Evolutionary conservation across 2,329 filamentous ascomycete genomes (phyloP).

Genomic region (Talaromyces rugulosus): DNA sequence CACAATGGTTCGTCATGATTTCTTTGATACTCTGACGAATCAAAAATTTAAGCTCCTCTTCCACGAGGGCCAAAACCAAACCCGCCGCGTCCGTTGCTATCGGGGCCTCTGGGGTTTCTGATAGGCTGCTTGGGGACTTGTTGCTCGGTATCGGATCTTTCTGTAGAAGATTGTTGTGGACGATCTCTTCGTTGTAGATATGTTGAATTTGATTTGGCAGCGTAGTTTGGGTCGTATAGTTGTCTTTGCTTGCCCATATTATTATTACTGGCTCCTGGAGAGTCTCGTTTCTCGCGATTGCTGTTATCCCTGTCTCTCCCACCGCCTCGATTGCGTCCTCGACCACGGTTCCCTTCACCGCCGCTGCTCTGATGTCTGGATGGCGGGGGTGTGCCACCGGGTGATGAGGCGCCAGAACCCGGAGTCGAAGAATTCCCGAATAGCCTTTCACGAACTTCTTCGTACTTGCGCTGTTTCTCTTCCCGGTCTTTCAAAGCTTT

Average conservation of each 20-base stretch:
- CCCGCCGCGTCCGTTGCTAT: constrained; percentile 69
- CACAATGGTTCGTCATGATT: no score
- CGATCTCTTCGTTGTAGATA: constrained; percentile 43
- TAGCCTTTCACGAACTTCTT: constrained; percentile 81
- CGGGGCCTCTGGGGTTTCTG: constrained; percentile 72
- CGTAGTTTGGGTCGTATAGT: constrained; percentile 73
- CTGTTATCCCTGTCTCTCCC: constrained; percentile 8
- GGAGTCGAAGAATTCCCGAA: constrained; percentile 59
- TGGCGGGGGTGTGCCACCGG: constrained; percentile 57
- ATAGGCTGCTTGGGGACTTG: constrained; percentile 52
- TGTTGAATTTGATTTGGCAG: constrained; percentile 57
- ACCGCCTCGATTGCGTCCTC: constrained; percentile 49
- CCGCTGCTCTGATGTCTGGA: constrained; percentile 35
- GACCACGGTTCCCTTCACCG: constrained; percentile 32
- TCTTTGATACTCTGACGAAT: neutral
- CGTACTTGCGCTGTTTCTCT: constrained; percentile 86
- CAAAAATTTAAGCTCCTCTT: constrained; percentile 20
- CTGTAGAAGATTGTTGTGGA: constrained; percentile 25
- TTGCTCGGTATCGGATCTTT: constrained; percentile 35
- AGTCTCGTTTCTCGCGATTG: constrained; percentile 39
- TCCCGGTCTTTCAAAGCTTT: constrained; percentile 76
- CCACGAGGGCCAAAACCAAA: constrained; percentile 71
- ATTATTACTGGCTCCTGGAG: constrained; percentile 19
- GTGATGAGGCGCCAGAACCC: constrained; percentile 54
- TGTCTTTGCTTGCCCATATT: constrained; percentile 44